Base-by-base conservation (phyloP, 352 stramenopile species). In the Phytophthora nicotianae region DNA sequence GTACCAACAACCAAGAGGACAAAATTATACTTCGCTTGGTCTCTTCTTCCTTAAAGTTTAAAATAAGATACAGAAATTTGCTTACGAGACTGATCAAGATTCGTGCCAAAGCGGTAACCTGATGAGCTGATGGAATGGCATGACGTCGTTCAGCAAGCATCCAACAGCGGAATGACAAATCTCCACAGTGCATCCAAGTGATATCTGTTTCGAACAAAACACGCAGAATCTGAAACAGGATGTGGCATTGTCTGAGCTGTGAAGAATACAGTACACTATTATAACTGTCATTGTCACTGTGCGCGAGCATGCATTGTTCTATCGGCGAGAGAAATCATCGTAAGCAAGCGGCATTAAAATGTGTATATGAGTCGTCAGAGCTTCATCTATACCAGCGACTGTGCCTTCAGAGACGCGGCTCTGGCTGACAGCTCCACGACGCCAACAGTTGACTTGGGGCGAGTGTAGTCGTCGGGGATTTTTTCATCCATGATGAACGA, bases 401-500 rank as follows among this genome's bases (percentile, higher is more conserved):
- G 21, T n/a, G 62, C 46, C 56, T 74, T 74, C 23, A 74, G 55
- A 21, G 23, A 57, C 19, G 66, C 66, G 1, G 61, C 66, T 24
- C 61, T 50, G 4, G 56, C 60, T 23, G 63, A 47, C 33, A 70
- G 46, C 9, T 55, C 41, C 5, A 42, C 50, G 20, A 70, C 46
- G 16, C 60, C 41, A 46, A 70, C 61, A 7, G 56, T 64, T 24
- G 27, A 50, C 8, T 59, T 17, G 0, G 60, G 51, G 9, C 49
- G 40, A 5, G 37, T 58, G 50, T 68, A 73, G 27, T 69, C 62
- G 58, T 54, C 54, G 10, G 70, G 70, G 38, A 79, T 59, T 32
- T 70, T 64, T 48, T 79, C 70, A 11, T 74, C 41, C 11, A 79
- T 45, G 23, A 75, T 62, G 46, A 79, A 79, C n/a, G 57, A 68